phyloP scores from a whole-genome alignment of 2,329 filamentous ascomycete genomes.

The Aspergillus ochraceus region DNA sequence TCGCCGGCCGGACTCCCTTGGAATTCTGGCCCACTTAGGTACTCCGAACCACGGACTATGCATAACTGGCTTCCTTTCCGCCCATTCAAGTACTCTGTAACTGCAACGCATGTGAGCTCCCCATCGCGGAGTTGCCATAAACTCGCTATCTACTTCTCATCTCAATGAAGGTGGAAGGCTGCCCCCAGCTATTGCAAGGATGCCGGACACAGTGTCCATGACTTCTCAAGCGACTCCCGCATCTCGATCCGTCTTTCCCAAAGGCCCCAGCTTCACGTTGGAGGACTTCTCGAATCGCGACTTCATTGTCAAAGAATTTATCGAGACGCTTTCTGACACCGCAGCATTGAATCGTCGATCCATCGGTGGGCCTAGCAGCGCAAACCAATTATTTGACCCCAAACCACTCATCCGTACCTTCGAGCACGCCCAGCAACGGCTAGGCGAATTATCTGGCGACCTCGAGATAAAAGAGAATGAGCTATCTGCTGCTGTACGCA shows the following conservation, averaged over 20 bases:
- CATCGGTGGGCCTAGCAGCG: slow-evolving; percentile 48
- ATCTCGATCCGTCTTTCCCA: slow-evolving; percentile 70
- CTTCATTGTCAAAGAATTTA: slow-evolving; percentile 97
- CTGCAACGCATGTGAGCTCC: not conserved
- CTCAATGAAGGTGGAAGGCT: slow-evolving; percentile 3
- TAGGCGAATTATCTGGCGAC: slow-evolving; percentile 65
- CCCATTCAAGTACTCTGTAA: not conserved
- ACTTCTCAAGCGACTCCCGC: slow-evolving; percentile 45
- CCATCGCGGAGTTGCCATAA: not conserved
- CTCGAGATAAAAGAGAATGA: slow-evolving; percentile 89
- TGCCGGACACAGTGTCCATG: slow-evolving; percentile 40
- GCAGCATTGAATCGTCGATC: slow-evolving; percentile 78
- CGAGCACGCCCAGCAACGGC: slow-evolving; percentile 64
- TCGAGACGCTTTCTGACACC: slow-evolving; percentile 86
- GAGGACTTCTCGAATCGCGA: slow-evolving; percentile 87
- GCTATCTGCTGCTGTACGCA: slow-evolving; percentile 81
- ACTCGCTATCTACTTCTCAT: not conserved
- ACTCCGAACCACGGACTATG: not conserved
- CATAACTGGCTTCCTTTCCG: not conserved
- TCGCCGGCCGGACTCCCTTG: not conserved
- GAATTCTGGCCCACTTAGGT: not conserved
- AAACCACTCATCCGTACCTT: slow-evolving; percentile 97
- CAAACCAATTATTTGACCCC: slow-evolving; percentile 72
- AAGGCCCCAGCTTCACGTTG: slow-evolving; percentile 79
- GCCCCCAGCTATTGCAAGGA: slow-evolving; percentile 25